phyloP scores from a whole-genome alignment of 2,329 filamentous ascomycete species.

The Mycocentrospora acerina region DNA sequence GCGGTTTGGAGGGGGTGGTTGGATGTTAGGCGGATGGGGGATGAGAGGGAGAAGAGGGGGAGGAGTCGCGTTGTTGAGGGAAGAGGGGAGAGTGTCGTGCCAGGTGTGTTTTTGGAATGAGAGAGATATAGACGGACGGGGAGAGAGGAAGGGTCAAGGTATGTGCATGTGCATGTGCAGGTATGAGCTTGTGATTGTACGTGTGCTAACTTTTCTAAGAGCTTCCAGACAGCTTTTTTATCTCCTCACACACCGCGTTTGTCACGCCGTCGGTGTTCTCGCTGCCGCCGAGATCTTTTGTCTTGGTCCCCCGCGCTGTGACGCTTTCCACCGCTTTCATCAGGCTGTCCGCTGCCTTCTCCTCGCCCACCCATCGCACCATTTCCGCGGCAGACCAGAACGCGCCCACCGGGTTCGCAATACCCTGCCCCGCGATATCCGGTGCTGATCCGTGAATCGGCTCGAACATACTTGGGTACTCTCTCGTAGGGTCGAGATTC shows the following conservation, averaged over 20 bases:
- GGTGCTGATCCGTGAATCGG: conserved; percentile 65
- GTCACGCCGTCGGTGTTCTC: conserved; percentile 61
- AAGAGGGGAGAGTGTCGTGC: conserved; percentile 15
- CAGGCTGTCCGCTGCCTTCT: conserved; percentile 57
- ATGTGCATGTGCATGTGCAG: conserved; percentile 4
- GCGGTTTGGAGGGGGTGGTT: conserved; percentile 62
- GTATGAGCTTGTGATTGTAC: not conserved
- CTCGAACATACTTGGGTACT: conserved; percentile 63
- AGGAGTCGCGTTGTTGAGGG: conserved; percentile 46
- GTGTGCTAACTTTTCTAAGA: conserved; percentile 6
- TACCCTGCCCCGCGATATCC: conserved; percentile 64
- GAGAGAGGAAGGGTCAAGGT: conserved; percentile 7
- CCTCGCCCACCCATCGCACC: conserved; percentile 63
- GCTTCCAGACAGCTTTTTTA: conserved; percentile 46
- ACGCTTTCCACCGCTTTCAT: conserved; percentile 64
- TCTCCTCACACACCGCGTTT: conserved; percentile 56
- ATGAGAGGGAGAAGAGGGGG: conserved; percentile 47
- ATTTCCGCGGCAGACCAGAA: conserved; percentile 73
- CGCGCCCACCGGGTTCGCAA: conserved; percentile 65
- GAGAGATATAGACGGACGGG: not conserved
- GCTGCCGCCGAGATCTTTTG: conserved; percentile 61
- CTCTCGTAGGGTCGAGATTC: conserved; percentile 64
- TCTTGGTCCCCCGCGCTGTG: conserved; percentile 56
- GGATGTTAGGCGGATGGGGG: conserved; percentile 53
- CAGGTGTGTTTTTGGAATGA: conserved; percentile 27